Percentiles rank a stretch among this genome's conserved stretches.
Conservation (phyloP, 495 filamentous ascomycete genomes). For the Tuber microsphaerosporum region DNA sequence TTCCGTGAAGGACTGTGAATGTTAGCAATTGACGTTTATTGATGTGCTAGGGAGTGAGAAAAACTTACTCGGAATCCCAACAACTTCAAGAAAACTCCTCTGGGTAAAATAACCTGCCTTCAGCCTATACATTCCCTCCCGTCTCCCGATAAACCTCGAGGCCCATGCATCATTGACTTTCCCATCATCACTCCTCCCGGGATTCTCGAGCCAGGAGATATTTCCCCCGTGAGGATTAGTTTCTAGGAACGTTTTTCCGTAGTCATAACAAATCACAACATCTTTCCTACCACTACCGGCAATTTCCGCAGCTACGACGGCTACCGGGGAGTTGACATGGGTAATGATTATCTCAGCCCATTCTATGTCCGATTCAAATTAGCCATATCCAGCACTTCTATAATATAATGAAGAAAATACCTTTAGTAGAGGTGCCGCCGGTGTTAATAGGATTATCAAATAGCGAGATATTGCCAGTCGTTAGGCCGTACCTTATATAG, state of each 20-base stretch:
- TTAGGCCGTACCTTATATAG: constrained; percentile 19
- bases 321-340: constrained; percentile 19
- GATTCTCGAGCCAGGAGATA: constrained; percentile 34
- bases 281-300: constrained; percentile 28
- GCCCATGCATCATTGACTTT: constrained; percentile 13
- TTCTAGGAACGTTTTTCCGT: constrained; percentile 10
- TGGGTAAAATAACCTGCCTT: constrained; percentile 38
- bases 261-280: constrained; percentile 30
- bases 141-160: constrained; percentile 27
- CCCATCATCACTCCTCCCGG: constrained; percentile 16
- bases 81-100: constrained; percentile 21
- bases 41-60: background rate
- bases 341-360: constrained; percentile 18
- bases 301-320: constrained; percentile 22
- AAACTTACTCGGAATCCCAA: constrained; percentile 21
- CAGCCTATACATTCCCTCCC: constrained; percentile 34
- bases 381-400: background rate
- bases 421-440: background rate
- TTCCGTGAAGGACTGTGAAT: constrained; percentile 18
- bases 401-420: background rate
- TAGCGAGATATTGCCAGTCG: constrained; percentile 13
- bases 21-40: background rate
- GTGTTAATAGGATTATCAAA: constrained; percentile 29
- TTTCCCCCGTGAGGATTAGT: constrained; percentile 20
- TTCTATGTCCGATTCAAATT: constrained; percentile 3